Percentiles rank a stretch among this genome's conserved stretches.
These are phyloP conservation scores for Dactylellina sp. DNA, from an alignment of 2,329 filamentous ascomycete species.

Conservation along the genomic window DNA sequence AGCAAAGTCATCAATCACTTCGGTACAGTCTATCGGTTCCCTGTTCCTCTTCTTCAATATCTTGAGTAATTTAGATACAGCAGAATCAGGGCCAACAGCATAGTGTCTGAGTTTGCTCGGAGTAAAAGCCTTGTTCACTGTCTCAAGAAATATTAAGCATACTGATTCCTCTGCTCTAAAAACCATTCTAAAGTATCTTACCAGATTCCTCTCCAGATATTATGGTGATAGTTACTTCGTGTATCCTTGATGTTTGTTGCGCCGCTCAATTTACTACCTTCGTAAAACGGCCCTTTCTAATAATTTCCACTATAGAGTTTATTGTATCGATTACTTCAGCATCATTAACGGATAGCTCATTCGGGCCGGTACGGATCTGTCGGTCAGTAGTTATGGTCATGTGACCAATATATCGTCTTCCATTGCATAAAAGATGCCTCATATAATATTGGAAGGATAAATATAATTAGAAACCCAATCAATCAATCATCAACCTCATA, in stretches of 20 bases:
- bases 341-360: slow-evolving; percentile 51
- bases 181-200: no score
- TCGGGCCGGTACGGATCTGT: slow-evolving; percentile 34
- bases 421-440: no score
- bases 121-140: slow-evolving; percentile 34
- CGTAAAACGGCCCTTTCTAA: slow-evolving; percentile 35
- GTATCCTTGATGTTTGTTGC: slow-evolving; percentile 29
- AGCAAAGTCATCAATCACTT: slow-evolving; percentile 42
- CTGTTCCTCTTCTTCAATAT: slow-evolving; percentile 34
- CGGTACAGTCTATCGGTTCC: slow-evolving; percentile 26
- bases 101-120: slow-evolving; percentile 34
- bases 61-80: slow-evolving; percentile 29
- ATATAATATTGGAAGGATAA: no score
- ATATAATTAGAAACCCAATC: no score
- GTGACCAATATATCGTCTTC: no score
- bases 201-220: slow-evolving; percentile 53
- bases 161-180: no score
- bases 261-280: slow-evolving; percentile 41
- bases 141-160: background rate
- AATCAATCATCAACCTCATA: no score
- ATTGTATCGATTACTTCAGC: slow-evolving; percentile 39
- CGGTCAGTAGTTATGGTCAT: no score
- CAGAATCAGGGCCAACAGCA: slow-evolving; percentile 23
- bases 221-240: slow-evolving; percentile 41
- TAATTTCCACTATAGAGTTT: slow-evolving; percentile 49